These are phyloP conservation scores for Aaosphaeria arxii DNA, from an alignment of 2,329 filamentous ascomycete genomes.

Conservation along the genomic window DNA sequence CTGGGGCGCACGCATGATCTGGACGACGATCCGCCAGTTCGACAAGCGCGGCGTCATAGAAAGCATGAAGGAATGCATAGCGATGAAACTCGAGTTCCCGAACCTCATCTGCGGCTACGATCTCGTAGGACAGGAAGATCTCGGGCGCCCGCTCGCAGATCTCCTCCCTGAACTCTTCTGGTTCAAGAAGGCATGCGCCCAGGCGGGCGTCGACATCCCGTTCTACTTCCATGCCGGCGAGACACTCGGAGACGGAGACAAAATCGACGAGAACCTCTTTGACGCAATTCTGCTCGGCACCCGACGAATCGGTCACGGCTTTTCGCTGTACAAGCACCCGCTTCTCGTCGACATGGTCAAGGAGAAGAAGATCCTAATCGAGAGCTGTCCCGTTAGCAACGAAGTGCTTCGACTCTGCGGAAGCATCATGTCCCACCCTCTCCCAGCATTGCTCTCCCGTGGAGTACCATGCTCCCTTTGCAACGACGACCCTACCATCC, in stretches of 20 bases:
- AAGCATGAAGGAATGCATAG: constrained; percentile 83
- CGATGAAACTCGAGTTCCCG: constrained; percentile 74
- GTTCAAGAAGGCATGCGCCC: constrained; percentile 82
- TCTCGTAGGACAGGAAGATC: constrained; percentile 82
- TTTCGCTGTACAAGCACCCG: constrained; percentile 87
- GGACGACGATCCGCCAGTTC: constrained; percentile 69
- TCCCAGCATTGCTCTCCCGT: constrained; percentile 79
- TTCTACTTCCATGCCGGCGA: constrained; percentile 97
- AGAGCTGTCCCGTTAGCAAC: constrained; percentile 88
- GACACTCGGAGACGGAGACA: constrained; percentile 73
- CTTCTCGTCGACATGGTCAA: constrained; percentile 85
- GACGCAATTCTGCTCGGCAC: constrained; percentile 86
- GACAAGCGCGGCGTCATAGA: constrained; percentile 66
- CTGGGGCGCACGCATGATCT: constrained; percentile 83
- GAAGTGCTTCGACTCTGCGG: constrained; percentile 78
- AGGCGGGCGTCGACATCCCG: constrained; percentile 76
- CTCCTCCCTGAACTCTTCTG: constrained; percentile 84
- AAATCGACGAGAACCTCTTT: constrained; percentile 80
- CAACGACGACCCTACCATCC: constrained; percentile 87
- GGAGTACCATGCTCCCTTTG: constrained; percentile 81
- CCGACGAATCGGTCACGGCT: constrained; percentile 84
- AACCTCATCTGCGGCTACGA: constrained; percentile 84
- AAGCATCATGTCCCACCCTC: constrained; percentile 72
- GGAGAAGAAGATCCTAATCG: constrained; percentile 81
- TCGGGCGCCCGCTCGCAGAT: constrained; percentile 71